Percentiles rank a stretch among this genome's conserved stretches.
These are phyloP conservation scores for Colletotrichum liriopes DNA, from an alignment of 2,329 filamentous ascomycete genomes.

Conservation along the genomic window DNA sequence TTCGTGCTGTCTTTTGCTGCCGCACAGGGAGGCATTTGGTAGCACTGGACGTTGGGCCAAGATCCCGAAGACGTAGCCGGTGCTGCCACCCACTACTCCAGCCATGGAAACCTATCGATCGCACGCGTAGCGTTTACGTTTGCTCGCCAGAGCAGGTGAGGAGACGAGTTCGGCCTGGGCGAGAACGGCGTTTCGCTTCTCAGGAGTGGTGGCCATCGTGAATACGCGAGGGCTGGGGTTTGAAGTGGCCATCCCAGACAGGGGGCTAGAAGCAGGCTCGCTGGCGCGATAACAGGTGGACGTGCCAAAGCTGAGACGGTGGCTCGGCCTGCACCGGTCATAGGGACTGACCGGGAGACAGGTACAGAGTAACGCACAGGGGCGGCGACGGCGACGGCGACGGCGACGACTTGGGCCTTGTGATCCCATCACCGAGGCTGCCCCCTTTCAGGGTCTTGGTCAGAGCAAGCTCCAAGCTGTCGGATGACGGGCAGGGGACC, in stretches of 20 bases:
- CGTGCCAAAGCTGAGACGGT: not conserved
- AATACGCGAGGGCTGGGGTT: constrained; percentile 17
- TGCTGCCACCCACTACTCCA: constrained; percentile 42
- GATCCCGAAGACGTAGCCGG: constrained; percentile 4
- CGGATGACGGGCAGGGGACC: constrained; percentile 19
- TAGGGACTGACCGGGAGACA: not conserved
- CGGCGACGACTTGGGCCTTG: not conserved
- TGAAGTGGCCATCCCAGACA: constrained; percentile 19
- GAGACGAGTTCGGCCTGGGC: constrained; percentile 45
- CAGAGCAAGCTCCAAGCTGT: constrained; percentile 10
- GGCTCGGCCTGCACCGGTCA: constrained; percentile 19
- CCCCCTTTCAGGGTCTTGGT: not conserved
- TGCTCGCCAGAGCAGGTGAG: constrained; percentile 22
- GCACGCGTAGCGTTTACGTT: constrained; percentile 41
- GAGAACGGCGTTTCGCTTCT: constrained; percentile 40
- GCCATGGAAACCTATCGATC: constrained; percentile 44
- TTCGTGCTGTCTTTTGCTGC: constrained; percentile 10
- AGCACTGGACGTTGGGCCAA: constrained; percentile 8
- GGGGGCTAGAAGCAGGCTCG: not conserved
- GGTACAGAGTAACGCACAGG: not conserved
- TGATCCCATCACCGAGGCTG: constrained; percentile 27
- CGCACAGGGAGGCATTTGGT: not conserved
- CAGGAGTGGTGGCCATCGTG: constrained; percentile 39
- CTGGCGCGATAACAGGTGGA: constrained; percentile 26
- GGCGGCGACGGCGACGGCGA: not conserved